Conservation (phyloP, 352 stramenopile species). For the Phytopythium chamaehyphon region DNA sequence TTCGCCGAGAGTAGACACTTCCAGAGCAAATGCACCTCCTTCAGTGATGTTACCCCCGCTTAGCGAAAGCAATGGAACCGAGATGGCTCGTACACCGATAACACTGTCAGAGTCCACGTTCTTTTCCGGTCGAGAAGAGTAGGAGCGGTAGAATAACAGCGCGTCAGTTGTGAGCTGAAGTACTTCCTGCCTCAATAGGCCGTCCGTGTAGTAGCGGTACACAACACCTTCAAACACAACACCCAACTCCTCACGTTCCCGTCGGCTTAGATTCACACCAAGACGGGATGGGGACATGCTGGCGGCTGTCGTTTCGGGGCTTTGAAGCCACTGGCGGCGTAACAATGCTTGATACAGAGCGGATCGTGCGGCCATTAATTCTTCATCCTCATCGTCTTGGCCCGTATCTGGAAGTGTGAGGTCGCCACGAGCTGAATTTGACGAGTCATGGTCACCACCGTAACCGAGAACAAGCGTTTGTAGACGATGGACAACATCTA, state of each 20-base stretch:
- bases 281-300: constrained; percentile 49
- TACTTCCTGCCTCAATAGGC: constrained; percentile 70
- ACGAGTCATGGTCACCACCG: background rate
- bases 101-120: constrained; percentile 35
- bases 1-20: constrained; percentile 71
- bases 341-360: constrained; percentile 59
- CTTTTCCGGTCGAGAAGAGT: constrained; percentile 52
- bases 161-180: constrained; percentile 52
- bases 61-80: constrained; percentile 16
- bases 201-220: constrained; percentile 59
- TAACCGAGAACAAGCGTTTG: constrained; percentile 16
- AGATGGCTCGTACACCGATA: constrained; percentile 40
- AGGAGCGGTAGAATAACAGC: constrained; percentile 69
- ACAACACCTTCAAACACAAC: constrained; percentile 66
- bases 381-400: constrained; percentile 10
- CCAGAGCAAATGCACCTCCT: constrained; percentile 44
- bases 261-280: constrained; percentile 60
- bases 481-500: constrained; percentile 34
- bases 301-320: constrained; percentile 27
- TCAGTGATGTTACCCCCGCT: constrained; percentile 7
- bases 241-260: constrained; percentile 48
- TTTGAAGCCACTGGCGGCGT: constrained; percentile 43
- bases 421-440: constrained; percentile 1
- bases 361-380: constrained; percentile 39
- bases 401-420: background rate